A percentile compares a stretch with the other conserved stretches of the same genome.
phyloP scores from a whole-genome alignment of 495 filamentous ascomycete species.

The Xylaria grammica region DNA sequence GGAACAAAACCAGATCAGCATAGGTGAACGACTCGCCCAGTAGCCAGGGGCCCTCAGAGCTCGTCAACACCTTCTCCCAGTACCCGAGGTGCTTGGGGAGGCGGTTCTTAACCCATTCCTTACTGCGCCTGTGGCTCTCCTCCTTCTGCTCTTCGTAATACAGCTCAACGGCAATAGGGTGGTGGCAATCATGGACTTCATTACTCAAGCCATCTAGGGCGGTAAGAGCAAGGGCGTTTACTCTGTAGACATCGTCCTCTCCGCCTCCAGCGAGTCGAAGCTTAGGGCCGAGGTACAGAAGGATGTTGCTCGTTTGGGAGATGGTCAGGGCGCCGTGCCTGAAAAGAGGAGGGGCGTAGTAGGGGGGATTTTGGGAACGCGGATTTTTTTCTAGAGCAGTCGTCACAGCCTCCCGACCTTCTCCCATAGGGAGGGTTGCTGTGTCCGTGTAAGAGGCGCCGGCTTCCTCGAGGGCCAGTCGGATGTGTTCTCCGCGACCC shows the following conservation, averaged over 20 bases:
- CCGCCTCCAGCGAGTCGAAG: conserved; percentile 43
- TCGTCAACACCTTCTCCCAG: conserved; percentile 55
- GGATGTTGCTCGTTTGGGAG: conserved; percentile 58
- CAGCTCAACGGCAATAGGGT: conserved; percentile 51
- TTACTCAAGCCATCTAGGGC: conserved; percentile 59
- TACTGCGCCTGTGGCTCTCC: conserved; percentile 49
- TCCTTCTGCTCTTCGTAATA: conserved; percentile 64
- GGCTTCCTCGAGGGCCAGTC: conserved; percentile 60
- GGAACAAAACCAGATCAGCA: conserved; percentile 62
- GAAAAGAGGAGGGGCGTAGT: conserved; percentile 56
- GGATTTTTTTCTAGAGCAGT: conserved; percentile 8
- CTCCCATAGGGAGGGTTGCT: conserved; percentile 17
- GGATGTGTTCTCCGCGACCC: conserved; percentile 62
- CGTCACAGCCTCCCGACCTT: conserved; percentile 19
- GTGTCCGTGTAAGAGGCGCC: conserved; percentile 53
- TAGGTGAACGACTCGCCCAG: conserved; percentile 54
- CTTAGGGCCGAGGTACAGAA: conserved; percentile 54
- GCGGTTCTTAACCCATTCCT: conserved; percentile 51
- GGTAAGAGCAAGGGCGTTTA: conserved; percentile 49
- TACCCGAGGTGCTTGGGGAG: conserved; percentile 59
- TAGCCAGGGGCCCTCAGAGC: conserved; percentile 49
- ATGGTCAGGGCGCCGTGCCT: conserved; percentile 50
- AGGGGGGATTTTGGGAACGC: conserved; percentile 53
- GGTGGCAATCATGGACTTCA: conserved; percentile 62
- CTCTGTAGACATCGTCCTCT: conserved; percentile 29